Evolutionary conservation across 805 yeast species (phyloP).

Genomic region (Ogataea angusta): DNA sequence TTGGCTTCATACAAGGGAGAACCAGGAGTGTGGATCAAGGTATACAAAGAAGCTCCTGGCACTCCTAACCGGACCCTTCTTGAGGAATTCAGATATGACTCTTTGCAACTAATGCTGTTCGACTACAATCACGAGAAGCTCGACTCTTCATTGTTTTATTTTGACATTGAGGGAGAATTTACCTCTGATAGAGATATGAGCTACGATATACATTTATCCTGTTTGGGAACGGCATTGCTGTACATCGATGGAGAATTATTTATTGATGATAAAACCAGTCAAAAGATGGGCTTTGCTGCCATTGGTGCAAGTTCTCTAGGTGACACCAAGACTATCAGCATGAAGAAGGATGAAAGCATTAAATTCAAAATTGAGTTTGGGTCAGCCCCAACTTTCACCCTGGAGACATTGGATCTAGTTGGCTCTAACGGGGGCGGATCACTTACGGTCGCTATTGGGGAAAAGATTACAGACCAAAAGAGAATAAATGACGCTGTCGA

Average conservation of each 20-base stretch:
- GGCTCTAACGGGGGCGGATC: conserved; percentile 35
- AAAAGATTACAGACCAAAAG: conserved; percentile 29
- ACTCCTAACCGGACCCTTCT: conserved; percentile 24
- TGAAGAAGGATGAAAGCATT: conserved; percentile 36
- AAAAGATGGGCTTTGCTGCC: conserved; percentile 38
- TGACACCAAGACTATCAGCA: conserved; percentile 18
- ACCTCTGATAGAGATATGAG: conserved; percentile 37
- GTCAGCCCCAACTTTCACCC: conserved; percentile 36
- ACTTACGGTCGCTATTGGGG: conserved; percentile 12
- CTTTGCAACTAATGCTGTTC: conserved; percentile 18
- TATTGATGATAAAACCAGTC: conserved; percentile 44
- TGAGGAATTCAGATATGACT: conserved; percentile 26
- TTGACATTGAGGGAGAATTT: conserved; percentile 38
- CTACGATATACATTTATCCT: conserved; percentile 39
- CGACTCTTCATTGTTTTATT: conserved; percentile 32
- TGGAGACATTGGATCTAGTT: conserved; percentile 17
- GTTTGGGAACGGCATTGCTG: conserved; percentile 42
- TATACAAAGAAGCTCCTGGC: conserved; percentile 29
- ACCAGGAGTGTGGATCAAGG: conserved; percentile 29
- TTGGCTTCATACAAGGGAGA: conserved; percentile 18
- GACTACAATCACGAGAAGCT: conserved; percentile 25
- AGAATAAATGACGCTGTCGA: conserved; percentile 43
- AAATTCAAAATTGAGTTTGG: conserved; percentile 41
- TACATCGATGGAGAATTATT: conserved; percentile 41
- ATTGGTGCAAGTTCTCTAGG: conserved; percentile 34